A percentile compares a stretch with the other conserved stretches of the same genome.
Evolutionary conservation across 805 yeast species (phyloP).

Genomic region (Starmerella davenportii): DNA sequence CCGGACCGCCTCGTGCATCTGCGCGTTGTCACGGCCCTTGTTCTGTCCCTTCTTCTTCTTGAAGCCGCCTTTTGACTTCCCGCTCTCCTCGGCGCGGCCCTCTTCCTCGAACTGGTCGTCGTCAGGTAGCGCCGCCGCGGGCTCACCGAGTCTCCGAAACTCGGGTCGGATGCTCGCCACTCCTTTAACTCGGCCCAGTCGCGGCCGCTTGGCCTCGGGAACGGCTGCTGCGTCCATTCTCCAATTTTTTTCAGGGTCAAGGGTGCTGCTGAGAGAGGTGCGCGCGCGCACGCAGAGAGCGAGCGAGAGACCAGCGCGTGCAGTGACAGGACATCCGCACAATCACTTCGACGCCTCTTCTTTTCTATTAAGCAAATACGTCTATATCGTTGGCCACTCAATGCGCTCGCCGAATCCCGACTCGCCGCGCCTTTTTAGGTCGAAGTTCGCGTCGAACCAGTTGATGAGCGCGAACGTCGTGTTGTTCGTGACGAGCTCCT

Average conservation of each 20-base stretch:
- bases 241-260: background rate
- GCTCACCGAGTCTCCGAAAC: slow-evolving; percentile 3
- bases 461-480: slow-evolving; percentile 50
- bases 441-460: slow-evolving; percentile 62
- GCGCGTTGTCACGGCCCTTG: slow-evolving; percentile 15
- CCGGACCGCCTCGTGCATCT: slow-evolving; percentile 13
- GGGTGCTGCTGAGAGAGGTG: no score
- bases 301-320: no score
- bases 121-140: slow-evolving; percentile 3
- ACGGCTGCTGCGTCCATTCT: background rate
- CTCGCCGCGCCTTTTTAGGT: slow-evolving; percentile 49
- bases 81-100: slow-evolving; percentile 11
- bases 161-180: slow-evolving; percentile 18
- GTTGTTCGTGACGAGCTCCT: slow-evolving; percentile 45
- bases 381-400: no score
- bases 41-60: slow-evolving; percentile 18
- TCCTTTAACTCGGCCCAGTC: slow-evolving; percentile 16
- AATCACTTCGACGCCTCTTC: no score
- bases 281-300: no score
- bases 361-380: no score
- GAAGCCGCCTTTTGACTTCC: slow-evolving; percentile 6
- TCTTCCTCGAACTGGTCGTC: slow-evolving; percentile 14
- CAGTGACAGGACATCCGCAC: no score
- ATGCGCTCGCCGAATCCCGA: slow-evolving; percentile 42
- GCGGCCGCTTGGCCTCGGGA: slow-evolving; percentile 11